Conservation (phyloP, 352 stramenopile species). For the Globisporangium echinulatum region DNA sequence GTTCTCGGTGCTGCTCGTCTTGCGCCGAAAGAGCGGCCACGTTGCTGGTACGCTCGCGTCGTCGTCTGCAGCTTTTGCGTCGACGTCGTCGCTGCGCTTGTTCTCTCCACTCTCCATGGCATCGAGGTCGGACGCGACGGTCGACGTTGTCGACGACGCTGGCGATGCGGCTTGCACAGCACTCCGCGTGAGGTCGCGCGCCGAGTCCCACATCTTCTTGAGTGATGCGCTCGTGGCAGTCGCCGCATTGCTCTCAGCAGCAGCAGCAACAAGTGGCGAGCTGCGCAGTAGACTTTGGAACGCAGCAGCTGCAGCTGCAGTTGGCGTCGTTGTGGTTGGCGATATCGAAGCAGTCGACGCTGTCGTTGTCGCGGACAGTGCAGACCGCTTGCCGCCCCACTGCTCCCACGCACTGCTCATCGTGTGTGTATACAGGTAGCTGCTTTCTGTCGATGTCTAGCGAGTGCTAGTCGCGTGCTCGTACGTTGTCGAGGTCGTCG, state of each 20-base stretch:
- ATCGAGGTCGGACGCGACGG: conserved; percentile 17
- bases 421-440: not conserved
- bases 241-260: conserved; percentile 5
- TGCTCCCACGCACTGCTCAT: conserved; percentile 58
- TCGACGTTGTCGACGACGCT: conserved; percentile 2
- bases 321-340: conserved; percentile 8
- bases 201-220: conserved; percentile 59
- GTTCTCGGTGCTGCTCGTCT: conserved; percentile 20
- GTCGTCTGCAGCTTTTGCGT: conserved; percentile 6
- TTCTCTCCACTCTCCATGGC: conserved; percentile 44
- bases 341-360: conserved; percentile 9
- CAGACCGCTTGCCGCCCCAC: conserved; percentile 53
- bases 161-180: conserved; percentile 11
- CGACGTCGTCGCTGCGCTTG: not conserved
- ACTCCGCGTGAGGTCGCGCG: conserved; percentile 43
- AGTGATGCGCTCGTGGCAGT: conserved; percentile 25
- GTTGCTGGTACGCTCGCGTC: conserved; percentile 16
- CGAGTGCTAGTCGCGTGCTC: too few species aligned
- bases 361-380: conserved; percentile 17
- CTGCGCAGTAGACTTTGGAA: conserved; percentile 45
- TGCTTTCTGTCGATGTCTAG: too few species aligned
- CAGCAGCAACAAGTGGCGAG: conserved; percentile 42
- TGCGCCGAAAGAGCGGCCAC: conserved; percentile 40
- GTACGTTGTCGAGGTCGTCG: too few species aligned
- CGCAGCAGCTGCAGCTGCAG: conserved; percentile 19